Evolutionary conservation across 495 filamentous ascomycete species (phyloP).

Genomic region (Penicillium verhagenii): DNA sequence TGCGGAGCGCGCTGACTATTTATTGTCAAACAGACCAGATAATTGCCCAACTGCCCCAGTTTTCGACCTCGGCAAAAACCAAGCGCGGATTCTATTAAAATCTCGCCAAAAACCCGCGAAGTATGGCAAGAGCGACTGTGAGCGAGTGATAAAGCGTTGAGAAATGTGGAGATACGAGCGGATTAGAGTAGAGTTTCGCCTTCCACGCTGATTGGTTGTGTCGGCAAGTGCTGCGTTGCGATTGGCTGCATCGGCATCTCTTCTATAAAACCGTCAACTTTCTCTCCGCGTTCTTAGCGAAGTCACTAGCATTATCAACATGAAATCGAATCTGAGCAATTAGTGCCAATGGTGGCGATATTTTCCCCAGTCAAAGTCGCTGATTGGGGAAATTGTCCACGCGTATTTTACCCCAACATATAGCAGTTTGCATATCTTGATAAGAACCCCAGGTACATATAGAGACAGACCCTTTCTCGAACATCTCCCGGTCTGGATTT

Average conservation of each 20-base stretch:
- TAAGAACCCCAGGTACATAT: neutral
- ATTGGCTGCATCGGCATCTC: conserved; percentile 1
- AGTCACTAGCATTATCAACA: neutral
- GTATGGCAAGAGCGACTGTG: neutral
- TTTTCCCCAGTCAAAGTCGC: neutral
- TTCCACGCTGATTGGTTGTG: neutral
- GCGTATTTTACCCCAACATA: conserved; percentile 3
- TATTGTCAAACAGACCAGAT: neutral
- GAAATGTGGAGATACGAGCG: neutral
- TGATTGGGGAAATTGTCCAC: conserved; percentile 1
- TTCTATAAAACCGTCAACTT: neutral
- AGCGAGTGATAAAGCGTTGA: neutral
- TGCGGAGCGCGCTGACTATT: neutral
- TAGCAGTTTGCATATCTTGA: neutral
- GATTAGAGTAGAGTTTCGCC: neutral
- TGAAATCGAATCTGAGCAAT: neutral
- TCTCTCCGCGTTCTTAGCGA: neutral
- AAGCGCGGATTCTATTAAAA: neutral
- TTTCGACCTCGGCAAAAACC: neutral
- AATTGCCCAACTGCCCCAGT: neutral
- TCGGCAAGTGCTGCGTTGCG: neutral
- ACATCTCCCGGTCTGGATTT: no score
- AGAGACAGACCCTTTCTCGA: no score
- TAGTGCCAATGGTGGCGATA: neutral
- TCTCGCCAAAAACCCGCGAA: neutral